Percentiles rank a stretch among this genome's conserved stretches.
These are phyloP conservation scores for Podila epigama DNA, from an alignment of 192 early-diverging fungal species.

Conservation along the genomic window DNA sequence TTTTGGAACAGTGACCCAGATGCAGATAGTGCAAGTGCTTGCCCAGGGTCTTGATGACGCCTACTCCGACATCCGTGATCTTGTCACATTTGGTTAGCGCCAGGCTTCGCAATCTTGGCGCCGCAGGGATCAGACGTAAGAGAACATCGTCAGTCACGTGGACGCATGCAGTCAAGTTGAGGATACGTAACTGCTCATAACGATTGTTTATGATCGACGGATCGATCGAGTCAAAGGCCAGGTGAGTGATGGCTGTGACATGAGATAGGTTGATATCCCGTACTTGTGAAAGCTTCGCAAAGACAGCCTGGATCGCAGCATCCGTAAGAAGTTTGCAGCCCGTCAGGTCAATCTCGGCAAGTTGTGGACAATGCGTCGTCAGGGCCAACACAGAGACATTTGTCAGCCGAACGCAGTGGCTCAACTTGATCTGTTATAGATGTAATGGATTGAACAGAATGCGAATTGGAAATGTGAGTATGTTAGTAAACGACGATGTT, in stretches of 20 bases:
- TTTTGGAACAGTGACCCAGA: conserved; percentile 59
- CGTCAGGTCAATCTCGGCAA: conserved; percentile 64
- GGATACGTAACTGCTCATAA: conserved; percentile 60
- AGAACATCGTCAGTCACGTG: conserved; percentile 58
- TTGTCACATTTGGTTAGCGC: conserved; percentile 63
- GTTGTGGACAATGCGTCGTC: conserved; percentile 53
- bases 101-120: conserved; percentile 59
- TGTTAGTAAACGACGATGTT: too few species aligned
- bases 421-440: conserved; percentile 65
- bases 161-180: conserved; percentile 56
- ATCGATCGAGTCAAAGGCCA: conserved; percentile 40
- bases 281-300: conserved; percentile 53
- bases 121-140: conserved; percentile 48
- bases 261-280: conserved; percentile 59
- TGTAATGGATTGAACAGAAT: too few species aligned
- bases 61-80: conserved; percentile 59
- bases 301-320: conserved; percentile 48
- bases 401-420: conserved; percentile 56
- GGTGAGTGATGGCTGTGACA: conserved; percentile 42
- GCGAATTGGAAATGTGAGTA: too few species aligned
- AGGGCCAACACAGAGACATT: conserved; percentile 55
- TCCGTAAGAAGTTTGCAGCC: conserved; percentile 57
- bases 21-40: conserved; percentile 66
- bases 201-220: conserved; percentile 25
- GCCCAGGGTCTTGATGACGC: conserved; percentile 55